These are phyloP conservation scores for Rutidosis leptorrhynchoides DNA, from an alignment of 129 eudicot genomes.

Conservation along the genomic window DNA sequence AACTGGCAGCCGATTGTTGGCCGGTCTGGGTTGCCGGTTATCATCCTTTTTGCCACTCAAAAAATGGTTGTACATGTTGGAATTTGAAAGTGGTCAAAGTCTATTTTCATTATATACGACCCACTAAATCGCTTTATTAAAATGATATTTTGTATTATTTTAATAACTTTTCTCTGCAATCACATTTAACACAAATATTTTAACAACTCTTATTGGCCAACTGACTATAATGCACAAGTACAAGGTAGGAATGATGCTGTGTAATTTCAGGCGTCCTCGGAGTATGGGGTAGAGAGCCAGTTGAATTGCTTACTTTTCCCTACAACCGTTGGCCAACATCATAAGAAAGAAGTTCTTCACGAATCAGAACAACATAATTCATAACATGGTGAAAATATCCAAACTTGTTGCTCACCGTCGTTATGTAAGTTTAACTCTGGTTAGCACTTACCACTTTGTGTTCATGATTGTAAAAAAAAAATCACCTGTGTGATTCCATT, in stretches of 20 bases:
- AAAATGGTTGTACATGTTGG: not conserved
- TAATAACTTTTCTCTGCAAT: not conserved
- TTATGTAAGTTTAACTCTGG: not conserved
- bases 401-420: not conserved
- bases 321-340: conserved; percentile 41
- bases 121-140: not conserved
- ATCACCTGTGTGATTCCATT: not conserved
- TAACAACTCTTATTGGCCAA: not conserved
- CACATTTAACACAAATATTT: not conserved
- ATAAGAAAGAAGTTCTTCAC: conserved; percentile 56
- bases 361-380: conserved; percentile 23
- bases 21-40: too few relatives aligned
- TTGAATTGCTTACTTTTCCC: conserved; percentile 65
- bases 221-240: not conserved
- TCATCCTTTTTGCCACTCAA: too few relatives aligned
- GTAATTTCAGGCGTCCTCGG: conserved; percentile 71
- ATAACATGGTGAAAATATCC: not conserved
- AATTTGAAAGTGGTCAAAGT: not conserved
- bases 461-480: not conserved
- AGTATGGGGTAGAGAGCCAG: conserved; percentile 85
- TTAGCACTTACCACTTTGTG: not conserved
- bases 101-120: not conserved
- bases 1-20: too few relatives aligned
- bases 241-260: not conserved
- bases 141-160: not conserved